A percentile compares a stretch with the other conserved stretches of the same genome.
Conservation (phyloP, 2,329 filamentous ascomycete species). For the Ophiocordyceps australis region DNA sequence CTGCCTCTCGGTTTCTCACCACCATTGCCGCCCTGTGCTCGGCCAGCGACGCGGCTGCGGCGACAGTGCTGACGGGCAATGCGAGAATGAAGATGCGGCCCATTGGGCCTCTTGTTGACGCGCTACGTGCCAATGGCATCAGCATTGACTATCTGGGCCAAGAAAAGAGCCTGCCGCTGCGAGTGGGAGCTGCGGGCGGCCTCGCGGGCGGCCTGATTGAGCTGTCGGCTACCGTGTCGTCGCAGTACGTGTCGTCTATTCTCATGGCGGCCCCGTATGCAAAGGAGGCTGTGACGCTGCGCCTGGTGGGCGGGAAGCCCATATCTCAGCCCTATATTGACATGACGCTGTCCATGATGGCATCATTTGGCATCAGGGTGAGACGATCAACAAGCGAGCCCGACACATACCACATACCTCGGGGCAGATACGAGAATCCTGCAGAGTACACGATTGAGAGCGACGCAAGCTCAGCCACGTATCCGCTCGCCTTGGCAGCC, state of each 20-base stretch:
- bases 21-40: slow-evolving; percentile 75
- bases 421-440: slow-evolving; percentile 69
- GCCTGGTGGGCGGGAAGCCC: slow-evolving; percentile 86
- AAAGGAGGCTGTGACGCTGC: slow-evolving; percentile 79
- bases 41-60: slow-evolving; percentile 36
- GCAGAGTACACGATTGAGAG: slow-evolving; percentile 82
- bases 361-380: slow-evolving; percentile 70
- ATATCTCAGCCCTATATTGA: slow-evolving; percentile 96
- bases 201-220: slow-evolving; percentile 79
- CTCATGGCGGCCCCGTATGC: slow-evolving; percentile 95
- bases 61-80: slow-evolving; percentile 80
- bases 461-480: slow-evolving; percentile 93
- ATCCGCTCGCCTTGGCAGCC: slow-evolving; percentile 82
- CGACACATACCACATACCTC: slow-evolving; percentile 87
- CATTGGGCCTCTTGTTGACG: slow-evolving; percentile 84
- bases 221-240: slow-evolving; percentile 86
- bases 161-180: slow-evolving; percentile 66
- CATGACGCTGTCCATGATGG: slow-evolving; percentile 98
- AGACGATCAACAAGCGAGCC: slow-evolving; percentile 58
- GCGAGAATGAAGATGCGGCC: slow-evolving; percentile 91
- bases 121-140: slow-evolving; percentile 74
- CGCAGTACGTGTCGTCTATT: slow-evolving; percentile 96
- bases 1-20: slow-evolving; percentile 86
- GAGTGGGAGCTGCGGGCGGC: slow-evolving; percentile 65
- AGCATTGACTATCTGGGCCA: slow-evolving; percentile 71